Percentiles rank a stretch among this genome's conserved stretches.
These are phyloP conservation scores for Coniochaeta ligniaria DNA, from an alignment of 2,329 filamentous ascomycete genomes.

Conservation along the genomic window DNA sequence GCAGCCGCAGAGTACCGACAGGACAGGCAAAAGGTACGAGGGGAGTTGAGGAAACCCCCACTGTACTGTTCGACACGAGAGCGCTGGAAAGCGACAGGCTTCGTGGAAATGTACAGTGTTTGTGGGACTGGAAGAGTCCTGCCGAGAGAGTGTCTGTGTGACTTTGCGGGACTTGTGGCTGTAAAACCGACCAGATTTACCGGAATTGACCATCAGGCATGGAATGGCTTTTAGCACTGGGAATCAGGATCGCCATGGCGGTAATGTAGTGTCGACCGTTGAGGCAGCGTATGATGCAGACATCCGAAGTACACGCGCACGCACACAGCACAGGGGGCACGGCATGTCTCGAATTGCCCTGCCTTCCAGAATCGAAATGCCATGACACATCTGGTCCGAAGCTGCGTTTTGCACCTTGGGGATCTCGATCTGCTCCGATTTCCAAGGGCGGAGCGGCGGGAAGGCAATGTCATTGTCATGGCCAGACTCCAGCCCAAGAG, in stretches of 20 bases:
- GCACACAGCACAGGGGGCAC: not conserved
- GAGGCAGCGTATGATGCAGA: not conserved
- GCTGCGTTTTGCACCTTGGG: not conserved
- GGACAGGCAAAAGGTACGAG: too few relatives aligned
- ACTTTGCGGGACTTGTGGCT: not conserved
- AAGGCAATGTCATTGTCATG: conserved; percentile 14
- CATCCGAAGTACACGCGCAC: not conserved
- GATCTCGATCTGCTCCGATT: conserved; percentile 21
- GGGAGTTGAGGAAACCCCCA: not conserved
- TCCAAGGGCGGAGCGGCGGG: conserved; percentile 17
- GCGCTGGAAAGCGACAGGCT: not conserved
- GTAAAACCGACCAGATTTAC: not conserved
- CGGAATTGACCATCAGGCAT: not conserved
- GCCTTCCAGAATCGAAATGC: not conserved
- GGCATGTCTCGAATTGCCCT: not conserved
- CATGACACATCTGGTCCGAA: not conserved
- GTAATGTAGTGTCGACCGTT: not conserved
- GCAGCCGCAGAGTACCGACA: too few relatives aligned
- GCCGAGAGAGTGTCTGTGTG: not conserved
- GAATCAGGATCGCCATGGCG: not conserved
- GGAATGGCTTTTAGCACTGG: not conserved
- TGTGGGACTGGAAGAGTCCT: not conserved
- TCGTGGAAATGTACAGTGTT: not conserved
- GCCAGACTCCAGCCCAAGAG: not conserved
- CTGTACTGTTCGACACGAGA: not conserved